A percentile compares a stretch with the other conserved stretches of the same genome.
Evolutionary conservation across 208 protist species (phyloP).

Genomic region (Leptomonas seymouri): DNA sequence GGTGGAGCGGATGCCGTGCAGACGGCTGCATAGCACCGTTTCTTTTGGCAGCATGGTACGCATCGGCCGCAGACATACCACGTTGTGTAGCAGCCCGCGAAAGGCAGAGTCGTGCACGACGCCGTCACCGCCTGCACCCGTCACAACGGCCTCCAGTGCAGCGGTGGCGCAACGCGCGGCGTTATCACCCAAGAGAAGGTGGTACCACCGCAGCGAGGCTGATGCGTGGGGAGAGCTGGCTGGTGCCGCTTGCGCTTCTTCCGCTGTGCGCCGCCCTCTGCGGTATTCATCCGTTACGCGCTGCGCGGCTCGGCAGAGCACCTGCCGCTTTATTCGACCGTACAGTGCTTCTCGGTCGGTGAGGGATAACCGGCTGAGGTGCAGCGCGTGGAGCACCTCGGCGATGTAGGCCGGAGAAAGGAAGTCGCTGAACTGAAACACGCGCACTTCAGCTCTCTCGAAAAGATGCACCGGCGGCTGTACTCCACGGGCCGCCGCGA

Average conservation of each 20-base stretch:
- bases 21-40: slow-evolving; percentile 55
- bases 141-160: slow-evolving; percentile 62
- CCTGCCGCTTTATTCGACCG: slow-evolving; percentile 41
- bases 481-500: neutral
- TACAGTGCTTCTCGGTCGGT: slow-evolving; percentile 68
- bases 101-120: slow-evolving; percentile 47
- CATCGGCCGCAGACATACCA: slow-evolving; percentile 68
- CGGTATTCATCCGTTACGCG: slow-evolving; percentile 33
- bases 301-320: slow-evolving; percentile 38
- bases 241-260: neutral
- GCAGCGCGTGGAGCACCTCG: slow-evolving; percentile 40
- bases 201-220: slow-evolving; percentile 21
- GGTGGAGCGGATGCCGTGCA: slow-evolving; percentile 43
- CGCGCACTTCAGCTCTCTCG: slow-evolving; percentile 33
- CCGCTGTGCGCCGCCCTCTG: neutral
- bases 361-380: slow-evolving; percentile 49
- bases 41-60: slow-evolving; percentile 72
- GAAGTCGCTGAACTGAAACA: slow-evolving; percentile 70
- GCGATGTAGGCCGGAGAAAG: slow-evolving; percentile 33
- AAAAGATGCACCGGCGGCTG: slow-evolving; percentile 46
- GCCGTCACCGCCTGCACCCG: slow-evolving; percentile 44
- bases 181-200: slow-evolving; percentile 67
- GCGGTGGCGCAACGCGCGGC: slow-evolving; percentile 46
- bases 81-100: slow-evolving; percentile 44
- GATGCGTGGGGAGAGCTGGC: too few relatives aligned